Evolutionary conservation across 1,284 basidiomycete species (phyloP).

Genomic region (Cystobasidiaceae sp.): DNA sequence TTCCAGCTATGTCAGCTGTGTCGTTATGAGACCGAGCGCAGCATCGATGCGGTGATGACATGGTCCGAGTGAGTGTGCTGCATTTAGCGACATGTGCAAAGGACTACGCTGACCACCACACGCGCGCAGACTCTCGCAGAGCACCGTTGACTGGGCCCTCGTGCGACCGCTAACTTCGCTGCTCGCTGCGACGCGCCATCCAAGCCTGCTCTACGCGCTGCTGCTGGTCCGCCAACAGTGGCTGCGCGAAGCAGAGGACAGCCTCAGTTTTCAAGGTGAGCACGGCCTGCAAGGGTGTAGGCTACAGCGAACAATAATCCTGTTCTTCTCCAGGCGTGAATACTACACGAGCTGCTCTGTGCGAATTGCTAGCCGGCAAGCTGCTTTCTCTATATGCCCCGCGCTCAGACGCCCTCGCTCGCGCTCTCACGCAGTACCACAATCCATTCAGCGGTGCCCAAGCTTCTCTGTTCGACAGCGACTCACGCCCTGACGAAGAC

Average conservation of each 20-base stretch:
- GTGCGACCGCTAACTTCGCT: conserved; percentile 35
- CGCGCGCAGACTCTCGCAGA: background rate
- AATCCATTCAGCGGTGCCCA: conserved; percentile 66
- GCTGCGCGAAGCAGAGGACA: conserved; percentile 32
- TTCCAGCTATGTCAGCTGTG: conserved; percentile 16
- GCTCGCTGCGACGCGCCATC: conserved; percentile 32
- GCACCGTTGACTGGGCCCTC: conserved; percentile 36
- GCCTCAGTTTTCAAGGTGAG: conserved; percentile 36
- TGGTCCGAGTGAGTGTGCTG: conserved; percentile 10
- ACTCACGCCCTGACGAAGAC: conserved; percentile 25
- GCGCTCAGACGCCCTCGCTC: conserved; percentile 54
- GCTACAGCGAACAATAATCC: no score
- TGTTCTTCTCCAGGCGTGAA: conserved; percentile 29
- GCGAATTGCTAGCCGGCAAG: conserved; percentile 41
- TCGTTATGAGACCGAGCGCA: conserved; percentile 1
- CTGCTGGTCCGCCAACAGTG: conserved; percentile 37
- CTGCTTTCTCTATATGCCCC: conserved; percentile 19
- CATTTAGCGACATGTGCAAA: no score
- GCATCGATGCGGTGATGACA: conserved; percentile 12
- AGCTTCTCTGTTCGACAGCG: conserved; percentile 29
- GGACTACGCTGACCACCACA: no score
- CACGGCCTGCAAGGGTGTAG: background rate
- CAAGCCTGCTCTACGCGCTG: conserved; percentile 37
- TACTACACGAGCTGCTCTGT: conserved; percentile 37
- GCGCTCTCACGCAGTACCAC: conserved; percentile 58